These are phyloP conservation scores for Cymodocea nodosa DNA, from an alignment of 116 monocot genomes.

Conservation along the genomic window DNA sequence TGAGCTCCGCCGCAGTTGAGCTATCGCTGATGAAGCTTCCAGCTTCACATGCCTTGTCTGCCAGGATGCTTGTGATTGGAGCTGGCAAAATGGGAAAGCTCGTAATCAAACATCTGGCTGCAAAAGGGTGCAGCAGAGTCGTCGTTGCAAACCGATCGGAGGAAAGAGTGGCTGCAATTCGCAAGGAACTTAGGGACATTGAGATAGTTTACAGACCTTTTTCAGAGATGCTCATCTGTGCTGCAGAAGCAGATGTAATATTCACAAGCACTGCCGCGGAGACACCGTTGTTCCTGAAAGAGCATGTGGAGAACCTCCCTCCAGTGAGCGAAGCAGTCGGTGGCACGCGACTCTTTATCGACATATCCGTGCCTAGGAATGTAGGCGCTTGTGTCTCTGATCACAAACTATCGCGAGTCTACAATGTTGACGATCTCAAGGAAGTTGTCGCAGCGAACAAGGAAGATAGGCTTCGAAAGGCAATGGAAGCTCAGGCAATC, in stretches of 20 bases:
- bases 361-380: constrained; percentile 55
- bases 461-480: constrained; percentile 50
- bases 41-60: constrained; percentile 24
- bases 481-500: constrained; percentile 50
- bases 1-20: constrained; percentile 97
- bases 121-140: constrained; percentile 78
- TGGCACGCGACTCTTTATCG: constrained; percentile 52
- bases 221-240: constrained; percentile 49
- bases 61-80: constrained; percentile 80
- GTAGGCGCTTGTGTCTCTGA: constrained; percentile 39
- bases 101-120: constrained; percentile 80
- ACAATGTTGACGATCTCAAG: constrained; percentile 57
- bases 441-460: constrained; percentile 66
- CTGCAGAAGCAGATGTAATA: constrained; percentile 83
- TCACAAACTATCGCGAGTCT: constrained; percentile 21
- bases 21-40: constrained; percentile 94
- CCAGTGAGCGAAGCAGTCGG: constrained; percentile 31
- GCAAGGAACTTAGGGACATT: constrained; percentile 61
- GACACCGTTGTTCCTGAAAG: constrained; percentile 62
- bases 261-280: constrained; percentile 96
- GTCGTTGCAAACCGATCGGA: constrained; percentile 71
- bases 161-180: constrained; percentile 71
- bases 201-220: constrained; percentile 86
- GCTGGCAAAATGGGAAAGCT: constrained; percentile 99
- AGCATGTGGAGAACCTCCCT: constrained; percentile 59